phyloP scores from a whole-genome alignment of 352 stramenopile species.

The Phytophthora rubi region DNA sequence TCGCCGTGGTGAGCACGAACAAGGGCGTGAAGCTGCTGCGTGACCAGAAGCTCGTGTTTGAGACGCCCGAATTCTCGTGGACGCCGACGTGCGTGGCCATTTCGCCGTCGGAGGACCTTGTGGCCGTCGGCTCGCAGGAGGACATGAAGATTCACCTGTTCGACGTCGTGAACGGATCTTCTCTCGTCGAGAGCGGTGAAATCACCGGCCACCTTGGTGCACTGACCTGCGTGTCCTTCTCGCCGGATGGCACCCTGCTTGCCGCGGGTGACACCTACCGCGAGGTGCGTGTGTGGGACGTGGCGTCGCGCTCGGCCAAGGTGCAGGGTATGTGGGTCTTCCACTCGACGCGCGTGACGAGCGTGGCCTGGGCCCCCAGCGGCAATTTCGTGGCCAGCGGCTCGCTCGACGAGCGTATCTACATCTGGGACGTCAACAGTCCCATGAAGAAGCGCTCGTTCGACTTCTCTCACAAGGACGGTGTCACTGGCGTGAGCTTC shows the following conservation, averaged over 20 bases:
- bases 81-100: slow-evolving; percentile 82
- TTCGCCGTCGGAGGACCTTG: slow-evolving; percentile 69
- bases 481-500: slow-evolving; percentile 78
- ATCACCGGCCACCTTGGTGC: slow-evolving; percentile 78
- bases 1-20: slow-evolving; percentile 79
- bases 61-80: slow-evolving; percentile 79
- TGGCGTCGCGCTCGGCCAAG: slow-evolving; percentile 79
- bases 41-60: slow-evolving; percentile 73
- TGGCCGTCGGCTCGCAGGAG: slow-evolving; percentile 80
- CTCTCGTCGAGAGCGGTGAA: slow-evolving; percentile 64
- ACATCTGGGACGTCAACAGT: slow-evolving; percentile 94
- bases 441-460: slow-evolving; percentile 71
- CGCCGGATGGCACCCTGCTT: slow-evolving; percentile 81
- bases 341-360: slow-evolving; percentile 95
- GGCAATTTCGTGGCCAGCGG: slow-evolving; percentile 92
- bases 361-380: slow-evolving; percentile 93
- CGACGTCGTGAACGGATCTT: slow-evolving; percentile 68
- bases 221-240: slow-evolving; percentile 85
- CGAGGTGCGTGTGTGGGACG: slow-evolving; percentile 92
- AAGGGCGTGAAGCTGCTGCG: slow-evolving; percentile 85
- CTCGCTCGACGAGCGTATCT: slow-evolving; percentile 96
- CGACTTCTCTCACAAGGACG: slow-evolving; percentile 86
- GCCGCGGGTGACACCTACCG: slow-evolving; percentile 89
- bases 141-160: slow-evolving; percentile 92
- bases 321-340: slow-evolving; percentile 96